These are phyloP conservation scores for Monilinia fructigena DNA, from an alignment of 2,329 filamentous ascomycete genomes.

Conservation along the genomic window DNA sequence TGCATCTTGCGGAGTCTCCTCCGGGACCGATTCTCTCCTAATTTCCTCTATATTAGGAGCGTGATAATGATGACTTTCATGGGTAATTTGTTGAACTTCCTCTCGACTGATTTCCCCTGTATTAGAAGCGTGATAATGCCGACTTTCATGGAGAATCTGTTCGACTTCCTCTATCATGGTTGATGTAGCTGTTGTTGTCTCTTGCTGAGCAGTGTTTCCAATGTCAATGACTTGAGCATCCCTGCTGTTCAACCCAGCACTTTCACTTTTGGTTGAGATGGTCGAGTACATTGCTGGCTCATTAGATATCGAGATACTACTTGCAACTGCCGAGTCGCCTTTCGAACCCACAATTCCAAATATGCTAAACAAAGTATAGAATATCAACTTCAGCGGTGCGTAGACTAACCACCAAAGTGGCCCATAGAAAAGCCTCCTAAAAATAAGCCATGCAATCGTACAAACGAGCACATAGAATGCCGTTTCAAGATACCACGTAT, in stretches of 20 bases:
- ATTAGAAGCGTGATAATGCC: slow-evolving; percentile 39
- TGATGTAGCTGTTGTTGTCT: slow-evolving; percentile 29
- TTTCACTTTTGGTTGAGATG: slow-evolving; percentile 30
- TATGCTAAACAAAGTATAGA: slow-evolving; percentile 57
- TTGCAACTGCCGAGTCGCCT: slow-evolving; percentile 24
- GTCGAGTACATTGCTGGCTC: slow-evolving; percentile 23
- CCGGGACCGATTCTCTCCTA: slow-evolving; percentile 34
- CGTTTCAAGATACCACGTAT: slow-evolving; percentile 96
- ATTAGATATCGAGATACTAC: slow-evolving; percentile 25
- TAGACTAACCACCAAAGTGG: slow-evolving; percentile 87
- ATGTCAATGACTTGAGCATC: not conserved
- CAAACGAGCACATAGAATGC: slow-evolving; percentile 77
- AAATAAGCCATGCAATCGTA: slow-evolving; percentile 83
- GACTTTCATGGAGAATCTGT: slow-evolving; percentile 49
- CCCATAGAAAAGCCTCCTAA: slow-evolving; percentile 81
- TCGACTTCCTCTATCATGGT: slow-evolving; percentile 54
- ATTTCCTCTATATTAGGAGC: slow-evolving; percentile 40
- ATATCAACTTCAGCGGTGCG: slow-evolving; percentile 70
- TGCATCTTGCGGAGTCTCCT: slow-evolving; percentile 30
- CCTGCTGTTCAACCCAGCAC: not conserved
- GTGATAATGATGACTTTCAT: slow-evolving; percentile 39
- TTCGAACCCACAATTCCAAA: slow-evolving; percentile 45
- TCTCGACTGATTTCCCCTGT: slow-evolving; percentile 39
- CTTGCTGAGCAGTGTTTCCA: not conserved
- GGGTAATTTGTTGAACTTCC: slow-evolving; percentile 55